Evolutionary conservation across 495 filamentous ascomycete genomes (phyloP), one percentile per base, ranked within the genome.

Genomic region (Penicillium bialowiezense): DNA sequence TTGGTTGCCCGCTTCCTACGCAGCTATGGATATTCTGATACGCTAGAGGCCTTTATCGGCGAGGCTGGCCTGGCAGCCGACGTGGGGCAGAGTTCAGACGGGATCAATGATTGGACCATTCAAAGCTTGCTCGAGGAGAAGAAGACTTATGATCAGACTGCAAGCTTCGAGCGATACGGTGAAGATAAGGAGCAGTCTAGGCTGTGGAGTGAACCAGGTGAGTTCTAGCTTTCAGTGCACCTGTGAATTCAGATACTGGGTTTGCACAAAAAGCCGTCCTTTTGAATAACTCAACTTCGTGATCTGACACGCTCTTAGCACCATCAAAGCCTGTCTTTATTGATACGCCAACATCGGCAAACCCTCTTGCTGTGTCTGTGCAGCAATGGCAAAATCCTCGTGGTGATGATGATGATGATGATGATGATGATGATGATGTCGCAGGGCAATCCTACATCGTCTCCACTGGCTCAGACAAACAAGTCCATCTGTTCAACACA

Each of bases 91-190:
- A 32, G 46, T 17, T 63, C 56, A 8, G 72, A 76, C 10, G 77
- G 72, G 32, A 60, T 58, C 9, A 66, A 70, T 34, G 71, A 73
- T 37, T 68, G 84, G 56, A 85, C 84, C 9, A 74, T 88, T 37
- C 84, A 88, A 48, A 64, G 74, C 42, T 66, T 88, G 36, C 69
- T 88, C 31, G 75, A 85, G 39, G 84, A 88, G 62, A 88, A 88
- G 64, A 75, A 75, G 51, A 63, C 68, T 0, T 88, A 79, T 49
- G 85, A 88, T 54, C 56, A 82, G 15, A 80, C 63, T 29, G 53
- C 76, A 19, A 61, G 65, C 2, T 81, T 84, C 51, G 84, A 87
- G 59, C 81, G 66, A 50, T 77, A 53, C 73, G 74, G 48, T 19
- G 67, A 61, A 3, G 44, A 51, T 8, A 56, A 62, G 6, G 64